Conservation (phyloP, 805 yeast species). For the Cyberlindnera lachancei region DNA sequence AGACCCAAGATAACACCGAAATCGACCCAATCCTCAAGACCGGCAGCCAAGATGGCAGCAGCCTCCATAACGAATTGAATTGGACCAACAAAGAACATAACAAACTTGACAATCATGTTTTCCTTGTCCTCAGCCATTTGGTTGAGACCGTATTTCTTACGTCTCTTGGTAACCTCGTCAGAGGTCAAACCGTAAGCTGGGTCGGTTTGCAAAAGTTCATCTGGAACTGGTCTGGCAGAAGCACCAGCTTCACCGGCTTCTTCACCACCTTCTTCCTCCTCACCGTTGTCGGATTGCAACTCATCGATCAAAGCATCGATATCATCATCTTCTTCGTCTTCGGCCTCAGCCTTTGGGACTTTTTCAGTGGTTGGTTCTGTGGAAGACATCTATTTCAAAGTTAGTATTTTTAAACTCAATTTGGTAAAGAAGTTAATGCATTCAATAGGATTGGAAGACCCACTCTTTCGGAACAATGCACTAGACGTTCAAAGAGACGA, state of each 20-base stretch:
- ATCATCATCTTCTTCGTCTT: slow-evolving; percentile 59
- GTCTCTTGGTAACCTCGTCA: slow-evolving; percentile 74
- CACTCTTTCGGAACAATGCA: no score
- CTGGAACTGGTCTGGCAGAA: slow-evolving; percentile 74
- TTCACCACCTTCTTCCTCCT: slow-evolving; percentile 43
- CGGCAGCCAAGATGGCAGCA: slow-evolving; percentile 92
- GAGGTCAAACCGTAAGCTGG: slow-evolving; percentile 67
- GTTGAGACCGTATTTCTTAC: slow-evolving; percentile 86
- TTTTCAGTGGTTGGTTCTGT: slow-evolving; percentile 48
- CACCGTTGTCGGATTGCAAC: slow-evolving; percentile 60
- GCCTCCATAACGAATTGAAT: slow-evolving; percentile 97
- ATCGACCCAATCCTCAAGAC: slow-evolving; percentile 97
- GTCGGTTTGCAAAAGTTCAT: slow-evolving; percentile 77
- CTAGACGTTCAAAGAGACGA: no score
- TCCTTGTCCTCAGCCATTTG: slow-evolving; percentile 89
- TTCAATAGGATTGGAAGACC: no score
- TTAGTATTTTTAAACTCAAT: slow-evolving; percentile 5
- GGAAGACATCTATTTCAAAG: slow-evolving; percentile 18
- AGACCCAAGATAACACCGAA: slow-evolving; percentile 95
- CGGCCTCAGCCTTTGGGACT: slow-evolving; percentile 42
- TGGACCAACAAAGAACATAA: slow-evolving; percentile 89
- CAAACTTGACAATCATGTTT: slow-evolving; percentile 69
- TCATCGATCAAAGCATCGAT: slow-evolving; percentile 70
- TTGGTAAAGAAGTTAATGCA: no score
- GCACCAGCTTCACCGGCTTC: slow-evolving; percentile 40